Conservation (phyloP, 345 rosid genomes). For the Orychophragmus violaceus region DNA sequence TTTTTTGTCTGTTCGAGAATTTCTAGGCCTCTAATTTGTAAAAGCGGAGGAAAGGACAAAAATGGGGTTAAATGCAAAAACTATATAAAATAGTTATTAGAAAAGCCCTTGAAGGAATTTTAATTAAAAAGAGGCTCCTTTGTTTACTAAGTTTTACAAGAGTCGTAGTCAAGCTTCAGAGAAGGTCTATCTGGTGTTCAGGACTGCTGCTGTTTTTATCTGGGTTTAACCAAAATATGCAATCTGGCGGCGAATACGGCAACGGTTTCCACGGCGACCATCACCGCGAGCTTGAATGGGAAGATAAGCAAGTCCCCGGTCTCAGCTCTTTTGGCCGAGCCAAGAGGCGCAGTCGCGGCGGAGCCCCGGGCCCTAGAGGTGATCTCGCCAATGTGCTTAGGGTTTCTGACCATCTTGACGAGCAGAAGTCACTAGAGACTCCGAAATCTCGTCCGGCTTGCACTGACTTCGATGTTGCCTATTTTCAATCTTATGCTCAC, state of each 20-base stretch:
- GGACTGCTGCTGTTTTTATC: neutral
- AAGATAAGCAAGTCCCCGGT: slow-evolving; percentile 19
- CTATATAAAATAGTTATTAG: too few species aligned
- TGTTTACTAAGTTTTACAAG: too few species aligned
- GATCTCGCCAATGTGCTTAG: slow-evolving; percentile 32
- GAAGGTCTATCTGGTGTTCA: neutral
- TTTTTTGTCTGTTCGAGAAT: too few species aligned
- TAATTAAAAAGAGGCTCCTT: too few species aligned
- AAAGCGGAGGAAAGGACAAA: too few species aligned
- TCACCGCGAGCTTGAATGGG: slow-evolving; percentile 24
- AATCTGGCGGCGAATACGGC: slow-evolving; percentile 29
- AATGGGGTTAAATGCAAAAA: too few species aligned
- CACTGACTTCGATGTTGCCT: slow-evolving; percentile 83
- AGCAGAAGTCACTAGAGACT: slow-evolving; percentile 15
- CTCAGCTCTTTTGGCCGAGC: slow-evolving; percentile 9
- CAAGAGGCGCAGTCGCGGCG: slow-evolving; percentile 20
- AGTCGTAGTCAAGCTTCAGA: slow-evolving; percentile 23
- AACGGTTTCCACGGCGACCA: slow-evolving; percentile 51
- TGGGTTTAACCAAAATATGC: slow-evolving; percentile 31
- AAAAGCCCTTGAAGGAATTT: too few species aligned
- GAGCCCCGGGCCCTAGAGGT: slow-evolving; percentile 16
- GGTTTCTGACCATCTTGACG: slow-evolving; percentile 37
- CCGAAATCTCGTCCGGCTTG: slow-evolving; percentile 32
- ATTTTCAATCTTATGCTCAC: slow-evolving; percentile 84
- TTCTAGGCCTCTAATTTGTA: too few species aligned